Conservation (phyloP, 129 eudicot genomes). For the Flaveria ramosissima region DNA sequence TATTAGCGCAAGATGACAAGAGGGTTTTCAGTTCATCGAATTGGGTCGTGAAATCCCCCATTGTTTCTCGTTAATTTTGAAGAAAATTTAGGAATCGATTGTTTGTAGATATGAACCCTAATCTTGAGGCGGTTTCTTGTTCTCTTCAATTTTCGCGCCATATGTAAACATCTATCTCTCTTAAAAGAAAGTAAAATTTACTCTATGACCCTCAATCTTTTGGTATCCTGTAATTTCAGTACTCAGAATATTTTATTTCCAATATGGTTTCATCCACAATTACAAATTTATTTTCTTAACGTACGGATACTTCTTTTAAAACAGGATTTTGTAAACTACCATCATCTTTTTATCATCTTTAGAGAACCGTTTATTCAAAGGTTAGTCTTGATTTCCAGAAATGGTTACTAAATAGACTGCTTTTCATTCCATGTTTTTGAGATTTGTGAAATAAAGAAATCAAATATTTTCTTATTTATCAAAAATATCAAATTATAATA, state of each 20-base stretch:
- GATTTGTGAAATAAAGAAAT: no score
- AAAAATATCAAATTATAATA: no score
- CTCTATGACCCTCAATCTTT: constrained; percentile 13
- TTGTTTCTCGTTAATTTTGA: constrained; percentile 17
- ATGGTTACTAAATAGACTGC: no score
- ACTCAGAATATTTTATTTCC: not conserved
- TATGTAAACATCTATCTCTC: not conserved
- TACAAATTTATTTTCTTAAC: not conserved
- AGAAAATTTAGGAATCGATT: not conserved
- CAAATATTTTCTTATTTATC: no score
- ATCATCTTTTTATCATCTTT: no score
- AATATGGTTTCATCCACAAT: not conserved
- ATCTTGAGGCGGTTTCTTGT: constrained; percentile 16
- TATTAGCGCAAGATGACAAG: constrained; percentile 30
- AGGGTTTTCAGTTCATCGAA: constrained; percentile 52
- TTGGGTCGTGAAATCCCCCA: constrained; percentile 50
- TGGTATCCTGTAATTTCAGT: not conserved
- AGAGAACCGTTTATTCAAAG: no score
- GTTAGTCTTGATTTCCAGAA: no score
- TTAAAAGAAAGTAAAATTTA: not conserved
- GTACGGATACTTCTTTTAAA: no score
- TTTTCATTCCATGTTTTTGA: no score
- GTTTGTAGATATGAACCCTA: constrained; percentile 38
- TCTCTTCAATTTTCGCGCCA: constrained; percentile 50
- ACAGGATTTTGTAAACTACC: no score